phyloP scores from a whole-genome alignment of 2,329 filamentous ascomycete genomes.

The Exophiala mesophila region DNA sequence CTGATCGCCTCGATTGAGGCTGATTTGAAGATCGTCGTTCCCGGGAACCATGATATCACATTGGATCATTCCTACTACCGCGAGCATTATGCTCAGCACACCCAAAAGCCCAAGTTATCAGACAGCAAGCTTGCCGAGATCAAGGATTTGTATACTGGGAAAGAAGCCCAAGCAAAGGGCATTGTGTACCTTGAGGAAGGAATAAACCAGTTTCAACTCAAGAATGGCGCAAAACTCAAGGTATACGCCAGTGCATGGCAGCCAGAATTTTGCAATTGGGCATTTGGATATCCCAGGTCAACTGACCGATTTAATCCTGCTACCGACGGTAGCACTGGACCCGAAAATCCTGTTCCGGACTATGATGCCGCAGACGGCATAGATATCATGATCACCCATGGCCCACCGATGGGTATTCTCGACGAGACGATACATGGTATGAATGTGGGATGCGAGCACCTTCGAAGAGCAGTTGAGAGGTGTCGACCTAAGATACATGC shows the following conservation, averaged over 20 bases:
- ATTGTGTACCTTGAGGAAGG: conserved; percentile 56
- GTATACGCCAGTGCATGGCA: conserved; percentile 53
- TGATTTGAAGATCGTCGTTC: conserved; percentile 57
- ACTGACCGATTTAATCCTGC: conserved; percentile 49
- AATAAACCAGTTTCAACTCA: conserved; percentile 41
- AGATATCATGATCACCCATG: conserved; percentile 59
- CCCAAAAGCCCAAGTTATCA: conserved; percentile 23
- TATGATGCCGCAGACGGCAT: conserved; percentile 42
- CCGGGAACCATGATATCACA: conserved; percentile 59
- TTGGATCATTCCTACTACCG: conserved; percentile 50
- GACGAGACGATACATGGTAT: conserved; percentile 39
- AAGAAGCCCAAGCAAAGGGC: conserved; percentile 41
- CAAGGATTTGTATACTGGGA: conserved; percentile 44
- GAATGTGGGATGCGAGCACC: conserved; percentile 51
- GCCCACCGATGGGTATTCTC: conserved; percentile 49
- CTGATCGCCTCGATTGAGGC: conserved; percentile 48
- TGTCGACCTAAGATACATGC: conserved; percentile 53
- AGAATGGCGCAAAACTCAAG: conserved; percentile 46
- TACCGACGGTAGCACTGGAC: conserved; percentile 7
- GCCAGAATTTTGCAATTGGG: conserved; percentile 54
- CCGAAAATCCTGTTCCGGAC: conserved; percentile 39
- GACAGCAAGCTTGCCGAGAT: conserved; percentile 31
- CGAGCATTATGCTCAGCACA: conserved; percentile 29
- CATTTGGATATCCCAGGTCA: conserved; percentile 49
- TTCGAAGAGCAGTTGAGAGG: conserved; percentile 48